Evolutionary conservation across 768 basidiomycete genomes (phyloP).

Genomic region (Naganishia vishniacii): DNA sequence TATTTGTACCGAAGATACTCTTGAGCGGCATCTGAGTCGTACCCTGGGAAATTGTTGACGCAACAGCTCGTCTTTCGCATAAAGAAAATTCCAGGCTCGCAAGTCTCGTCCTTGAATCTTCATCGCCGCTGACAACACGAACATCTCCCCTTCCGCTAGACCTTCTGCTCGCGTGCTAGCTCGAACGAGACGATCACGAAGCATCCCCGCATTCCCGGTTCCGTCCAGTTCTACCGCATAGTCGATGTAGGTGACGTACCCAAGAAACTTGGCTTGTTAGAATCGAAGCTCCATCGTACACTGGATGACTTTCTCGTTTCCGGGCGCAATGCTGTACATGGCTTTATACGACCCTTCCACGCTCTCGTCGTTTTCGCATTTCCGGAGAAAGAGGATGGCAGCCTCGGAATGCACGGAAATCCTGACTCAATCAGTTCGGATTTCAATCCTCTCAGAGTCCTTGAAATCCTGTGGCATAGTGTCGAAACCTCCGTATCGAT

Average conservation of each 20-base stretch:
- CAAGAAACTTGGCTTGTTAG: conserved; percentile 6
- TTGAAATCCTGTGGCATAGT: no score
- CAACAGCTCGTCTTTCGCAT: no score
- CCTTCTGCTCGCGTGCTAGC: background rate
- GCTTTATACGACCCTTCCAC: no score
- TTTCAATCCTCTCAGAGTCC: no score
- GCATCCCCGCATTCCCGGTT: background rate
- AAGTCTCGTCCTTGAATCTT: background rate
- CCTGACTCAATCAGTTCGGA: no score
- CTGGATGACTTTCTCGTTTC: background rate
- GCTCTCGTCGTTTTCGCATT: no score
- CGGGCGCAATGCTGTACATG: background rate
- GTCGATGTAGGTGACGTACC: conserved; percentile 1
- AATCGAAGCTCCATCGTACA: background rate
- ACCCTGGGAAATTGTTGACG: background rate
- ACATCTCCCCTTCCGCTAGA: background rate
- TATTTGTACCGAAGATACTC: background rate
- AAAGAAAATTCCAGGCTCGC: background rate
- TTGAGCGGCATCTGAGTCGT: background rate
- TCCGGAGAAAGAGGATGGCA: no score
- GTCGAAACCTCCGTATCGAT: no score
- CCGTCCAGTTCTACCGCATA: background rate
- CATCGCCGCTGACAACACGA: background rate
- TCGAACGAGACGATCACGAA: background rate
- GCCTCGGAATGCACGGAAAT: no score